A percentile compares a stretch with the other conserved stretches of the same genome.
phyloP scores from a whole-genome alignment of 2,329 filamentous ascomycete genomes.

The Fusarium xyrophilum region DNA sequence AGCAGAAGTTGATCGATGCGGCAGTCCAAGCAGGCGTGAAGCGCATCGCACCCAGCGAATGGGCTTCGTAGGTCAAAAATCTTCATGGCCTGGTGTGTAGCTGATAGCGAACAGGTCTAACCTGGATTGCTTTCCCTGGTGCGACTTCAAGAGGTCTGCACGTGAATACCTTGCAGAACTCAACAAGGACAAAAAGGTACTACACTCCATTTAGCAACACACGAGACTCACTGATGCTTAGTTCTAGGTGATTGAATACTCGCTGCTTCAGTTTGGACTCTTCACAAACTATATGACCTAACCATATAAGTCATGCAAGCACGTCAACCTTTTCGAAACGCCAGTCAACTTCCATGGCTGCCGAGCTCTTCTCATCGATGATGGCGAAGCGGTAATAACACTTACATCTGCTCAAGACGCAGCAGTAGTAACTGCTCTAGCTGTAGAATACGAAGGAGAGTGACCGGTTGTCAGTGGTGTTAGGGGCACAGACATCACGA shows the following conservation, averaged over 20 bases:
- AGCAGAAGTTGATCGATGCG: conserved; percentile 59
- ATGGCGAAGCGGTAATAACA: conserved; percentile 52
- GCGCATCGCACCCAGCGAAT: conserved; percentile 69
- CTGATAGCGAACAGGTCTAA: conserved; percentile 1
- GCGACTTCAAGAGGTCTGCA: conserved; percentile 53
- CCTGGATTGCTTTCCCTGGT: conserved; percentile 24
- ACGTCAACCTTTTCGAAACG: conserved; percentile 50
- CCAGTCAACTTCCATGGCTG: conserved; percentile 50
- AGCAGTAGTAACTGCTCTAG: conserved; percentile 48
- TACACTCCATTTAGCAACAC: fast-evolving
- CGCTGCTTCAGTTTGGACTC: conserved; percentile 61
- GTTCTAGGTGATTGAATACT: conserved; percentile 60
- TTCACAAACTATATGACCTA: conserved; percentile 63
- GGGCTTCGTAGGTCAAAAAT: conserved; percentile 47
- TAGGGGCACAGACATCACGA: conserved; percentile 46
- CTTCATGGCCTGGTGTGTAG: fast-evolving
- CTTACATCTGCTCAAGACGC: conserved; percentile 55
- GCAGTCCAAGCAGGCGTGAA: conserved; percentile 64
- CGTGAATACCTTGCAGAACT: conserved; percentile 58
- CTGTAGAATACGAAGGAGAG: conserved; percentile 52
- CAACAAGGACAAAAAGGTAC: conserved; percentile 55
- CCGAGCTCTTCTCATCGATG: conserved; percentile 53
- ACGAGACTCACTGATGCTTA: fast-evolving
- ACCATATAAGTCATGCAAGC: conserved; percentile 55
- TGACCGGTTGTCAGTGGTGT: conserved; percentile 55